Base-by-base conservation (phyloP, 192 early-diverging fungal genomes). In the Backusella luteola region DNA sequence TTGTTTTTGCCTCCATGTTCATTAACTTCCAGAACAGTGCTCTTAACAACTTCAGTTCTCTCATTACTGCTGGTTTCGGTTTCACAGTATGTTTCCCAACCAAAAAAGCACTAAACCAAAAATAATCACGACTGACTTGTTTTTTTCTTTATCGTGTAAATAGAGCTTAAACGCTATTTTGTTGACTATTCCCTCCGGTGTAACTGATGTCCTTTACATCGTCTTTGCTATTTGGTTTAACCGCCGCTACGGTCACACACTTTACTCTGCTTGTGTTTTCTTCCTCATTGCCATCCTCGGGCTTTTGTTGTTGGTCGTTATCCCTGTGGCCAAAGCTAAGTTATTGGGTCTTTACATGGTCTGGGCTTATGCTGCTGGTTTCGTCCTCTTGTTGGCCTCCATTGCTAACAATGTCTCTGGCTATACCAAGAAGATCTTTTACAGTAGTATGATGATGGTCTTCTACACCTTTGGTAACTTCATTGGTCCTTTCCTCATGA, bases 381-480 rank as follows among this genome's bases (percentile, higher is more conserved):
- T 75, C 41, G 42, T 67, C 26, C 15, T 79, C 29, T 49, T 79
- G 1, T 38, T 79, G 44, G 26, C 38, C 15, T 21, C 39, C 42
- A 26, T 79, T 34, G 67, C 73, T 12, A 41, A 49, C 34, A 79
- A 79, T 66, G 74, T 69, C 17, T 70, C 69, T 14, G 78, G 78
- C 23, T 79, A 79, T 66, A 79, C 78, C 52, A 79, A 79, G 53
- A 79, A 79, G 59, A 72, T 75, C 29, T 75, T 69, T 15, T 67
- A 66, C 35, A 46, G 71, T 44, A 70, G 70, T 63, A 26, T 56
- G 9, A 23, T 59, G 19, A 32, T 77, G 26, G 66, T 77, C 11
- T 63, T 73, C n/a, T 79, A 79, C 56, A 79, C 77, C 14, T 38
- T 76, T 72, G 73, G 78, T 46, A 74, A 76, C 32, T 63, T 59